Conservation (phyloP, 495 filamentous ascomycete genomes). For the Chaetomium fimeti region DNA sequence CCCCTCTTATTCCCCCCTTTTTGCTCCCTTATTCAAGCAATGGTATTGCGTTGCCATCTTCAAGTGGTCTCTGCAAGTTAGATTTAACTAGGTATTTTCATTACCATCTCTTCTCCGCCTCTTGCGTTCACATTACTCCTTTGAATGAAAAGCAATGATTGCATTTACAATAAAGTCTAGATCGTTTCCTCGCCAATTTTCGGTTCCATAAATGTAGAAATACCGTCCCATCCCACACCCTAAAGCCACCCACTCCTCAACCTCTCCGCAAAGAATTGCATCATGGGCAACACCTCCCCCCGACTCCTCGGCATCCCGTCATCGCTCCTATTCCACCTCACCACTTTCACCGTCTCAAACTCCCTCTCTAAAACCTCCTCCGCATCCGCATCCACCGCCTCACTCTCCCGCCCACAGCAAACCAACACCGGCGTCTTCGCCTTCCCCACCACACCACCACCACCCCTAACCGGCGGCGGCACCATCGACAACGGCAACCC, state of each 20-base stretch:
- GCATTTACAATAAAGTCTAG: neutral
- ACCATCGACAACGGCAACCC: constrained; percentile 58
- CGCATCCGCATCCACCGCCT: constrained; percentile 60
- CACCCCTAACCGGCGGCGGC: constrained; percentile 21
- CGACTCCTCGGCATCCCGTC: constrained; percentile 81
- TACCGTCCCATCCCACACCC: neutral
- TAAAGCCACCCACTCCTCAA: constrained; percentile 42
- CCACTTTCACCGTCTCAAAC: constrained; percentile 72
- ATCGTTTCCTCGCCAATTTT: neutral
- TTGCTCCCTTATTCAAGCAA: neutral
- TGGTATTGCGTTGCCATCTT: neutral
- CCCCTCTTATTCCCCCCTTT: neutral
- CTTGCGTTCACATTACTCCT: too few relatives aligned
- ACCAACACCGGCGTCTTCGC: constrained; percentile 72
- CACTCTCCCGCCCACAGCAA: constrained; percentile 62
- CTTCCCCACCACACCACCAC: constrained; percentile 46
- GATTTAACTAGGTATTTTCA: neutral
- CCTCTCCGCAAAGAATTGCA: constrained; percentile 84
- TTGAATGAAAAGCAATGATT: neutral
- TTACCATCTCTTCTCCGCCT: neutral
- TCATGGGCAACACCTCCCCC: constrained; percentile 89
- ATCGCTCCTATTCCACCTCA: constrained; percentile 67
- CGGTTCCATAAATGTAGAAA: neutral
- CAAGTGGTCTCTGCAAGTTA: neutral
- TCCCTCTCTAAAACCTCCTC: constrained; percentile 60